Base-by-base conservation (phyloP, 1,284 basidiomycete genomes). In the Sporisorium iseilematis-ciliati region DNA sequence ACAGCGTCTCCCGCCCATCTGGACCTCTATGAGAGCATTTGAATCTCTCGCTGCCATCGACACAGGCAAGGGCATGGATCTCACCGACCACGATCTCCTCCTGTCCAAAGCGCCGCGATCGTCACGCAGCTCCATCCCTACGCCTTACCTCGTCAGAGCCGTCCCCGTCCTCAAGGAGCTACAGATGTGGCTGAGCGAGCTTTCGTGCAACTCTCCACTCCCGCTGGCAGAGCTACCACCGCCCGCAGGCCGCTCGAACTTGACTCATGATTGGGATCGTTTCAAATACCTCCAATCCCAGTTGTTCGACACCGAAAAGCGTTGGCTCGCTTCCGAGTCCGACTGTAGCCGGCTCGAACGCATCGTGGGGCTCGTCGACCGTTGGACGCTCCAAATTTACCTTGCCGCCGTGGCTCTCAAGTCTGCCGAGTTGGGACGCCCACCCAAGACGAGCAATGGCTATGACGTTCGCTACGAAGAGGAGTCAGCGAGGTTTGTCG, bases 241-340 rank as follows among this genome's bases (percentile, higher is more conserved):
- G 2, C 46, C 54, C 11, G 21, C 57, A 18, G 49, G 41, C 11
- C 52, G 65, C 7, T 46, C 61, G 33, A 68, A 58, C 51, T 57
- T 74, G 33, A 74, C 57, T 0, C 71, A 74, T 48, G 65, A 74
- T 40, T 74, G 71, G 71, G 71, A 74, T 20, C 71, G 71, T 11
- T 74, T 74, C 65, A 74, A 74, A 35, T 74, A 68, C 38, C 61
- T 68, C 7, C 60, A 74, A 41, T 65, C 60, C 11, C 71, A 74
- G 35, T 54, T 74, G 18, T 65, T 74, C 21, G 71, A 74, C 20
- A 26, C 67, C 14, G 71, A 74, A 35, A 74, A 74, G 41, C 65
- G 71, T 10, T 74, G 71, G 71, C 41, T 67, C 4, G 52, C 56
- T 23, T 59, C 71, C 18, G 71, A 74, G 54, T 55, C 65, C 20